Evolutionary conservation across 2,329 filamentous ascomycete genomes (phyloP), one percentile per base, ranked within the genome.

Genomic region (Zopfia rhizophila): DNA sequence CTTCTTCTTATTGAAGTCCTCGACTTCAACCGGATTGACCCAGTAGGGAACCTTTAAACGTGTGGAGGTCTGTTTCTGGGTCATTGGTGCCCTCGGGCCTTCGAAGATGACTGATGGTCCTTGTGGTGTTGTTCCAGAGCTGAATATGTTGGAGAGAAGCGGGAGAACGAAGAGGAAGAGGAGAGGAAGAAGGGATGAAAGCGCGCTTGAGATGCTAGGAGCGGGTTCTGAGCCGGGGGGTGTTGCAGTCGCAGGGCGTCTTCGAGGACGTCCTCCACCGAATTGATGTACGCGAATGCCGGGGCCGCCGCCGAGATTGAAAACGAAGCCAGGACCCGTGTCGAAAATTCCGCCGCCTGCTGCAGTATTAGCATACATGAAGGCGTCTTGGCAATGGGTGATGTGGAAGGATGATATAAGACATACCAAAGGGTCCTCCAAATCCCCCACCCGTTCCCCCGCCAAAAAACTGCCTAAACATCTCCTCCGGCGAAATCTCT

Each of bases 381-480:
- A n/a, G 12, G 18, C 11, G 7, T 12, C 14, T 16, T 8, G 33
- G 29, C 12, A 32, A 3, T 29, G 32, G 17, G 16, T 25, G 17
- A 36, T 32, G 12, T 13, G 14, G 21, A 24, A 39, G 4, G 8
- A 22, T 13, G 22, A 24, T 13, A 17, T 13, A 21, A 14, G 45
- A 66, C 72, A 75, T 83, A 76, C 88, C 88, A 65, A 90, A 86
- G 12, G 83, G 82, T 40, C 85, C 85, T 47, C 88, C 85, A 35
- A 70, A 70, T 10, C 83, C 82, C 61, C 81, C 78, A 13, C 77
- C 78, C 56, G 74, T 74, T 7, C 81, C 87, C 29, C 89, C 91
- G 35, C 90, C 90, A 77, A 99, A 99, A 82, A 99, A 99, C 54
- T 93, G 85, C 68, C 93, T 87, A 76, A 99, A 99, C 79, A 99